A percentile compares a stretch with the other conserved stretches of the same genome.
These are phyloP conservation scores for Cyberlindnera subsufficiens DNA, from an alignment of 805 yeast species.

Conservation along the genomic window DNA sequence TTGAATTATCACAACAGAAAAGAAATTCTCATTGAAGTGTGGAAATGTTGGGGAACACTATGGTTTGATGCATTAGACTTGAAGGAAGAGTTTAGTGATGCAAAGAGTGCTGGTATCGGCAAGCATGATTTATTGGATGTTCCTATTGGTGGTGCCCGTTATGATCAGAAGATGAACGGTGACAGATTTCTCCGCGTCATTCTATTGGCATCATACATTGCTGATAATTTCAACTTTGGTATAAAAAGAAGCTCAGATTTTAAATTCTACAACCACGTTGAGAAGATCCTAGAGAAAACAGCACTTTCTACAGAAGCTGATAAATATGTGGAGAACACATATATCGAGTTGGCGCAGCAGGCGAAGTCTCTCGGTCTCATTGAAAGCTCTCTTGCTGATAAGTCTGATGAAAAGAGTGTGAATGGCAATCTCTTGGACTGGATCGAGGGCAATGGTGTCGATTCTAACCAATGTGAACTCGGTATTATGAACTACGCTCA, in stretches of 20 bases:
- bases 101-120: constrained; percentile 50
- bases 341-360: constrained; percentile 9
- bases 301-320: constrained; percentile 3
- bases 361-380: constrained; percentile 12
- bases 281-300: constrained; percentile 7
- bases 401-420: constrained; percentile 1
- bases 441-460: constrained; percentile 2
- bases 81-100: constrained; percentile 47
- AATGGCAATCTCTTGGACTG: constrained; percentile 4
- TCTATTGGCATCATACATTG: constrained; percentile 43
- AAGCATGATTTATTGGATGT: constrained; percentile 52
- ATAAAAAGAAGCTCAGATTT: constrained; percentile 37
- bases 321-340: constrained; percentile 7
- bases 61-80: constrained; percentile 63
- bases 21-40: constrained; percentile 67
- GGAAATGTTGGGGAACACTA: constrained; percentile 82
- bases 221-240: constrained; percentile 51
- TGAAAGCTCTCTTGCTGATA: constrained; percentile 8
- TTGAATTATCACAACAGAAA: constrained; percentile 47
- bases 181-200: constrained; percentile 47
- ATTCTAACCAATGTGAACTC: not conserved
- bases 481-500: constrained; percentile 8
- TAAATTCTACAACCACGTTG: constrained; percentile 13
- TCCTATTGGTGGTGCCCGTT: constrained; percentile 57
- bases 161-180: constrained; percentile 35